Percentiles rank a stretch among this genome's conserved stretches.
Evolutionary conservation across 495 filamentous ascomycete genomes (phyloP).

Genomic region (Viridothelium virens): DNA sequence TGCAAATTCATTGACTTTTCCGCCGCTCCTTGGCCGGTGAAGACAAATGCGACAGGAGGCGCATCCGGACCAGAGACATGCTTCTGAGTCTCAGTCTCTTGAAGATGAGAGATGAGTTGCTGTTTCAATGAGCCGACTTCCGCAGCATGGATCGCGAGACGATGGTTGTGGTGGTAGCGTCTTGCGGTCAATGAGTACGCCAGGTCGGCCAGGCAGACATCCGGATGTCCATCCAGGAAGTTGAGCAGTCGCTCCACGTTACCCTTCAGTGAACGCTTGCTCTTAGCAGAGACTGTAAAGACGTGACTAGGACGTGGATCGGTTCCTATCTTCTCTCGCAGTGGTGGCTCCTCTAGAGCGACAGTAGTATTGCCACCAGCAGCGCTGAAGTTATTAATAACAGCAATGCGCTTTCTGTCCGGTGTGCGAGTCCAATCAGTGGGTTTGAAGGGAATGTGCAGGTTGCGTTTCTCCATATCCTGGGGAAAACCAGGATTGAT

Average conservation of each 20-base stretch:
- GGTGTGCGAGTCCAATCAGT: not conserved
- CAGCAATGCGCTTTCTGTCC: constrained; percentile 39
- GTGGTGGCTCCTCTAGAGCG: constrained; percentile 51
- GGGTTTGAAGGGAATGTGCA: constrained; percentile 33
- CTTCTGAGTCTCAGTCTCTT: not conserved
- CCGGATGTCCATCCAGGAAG: constrained; percentile 44
- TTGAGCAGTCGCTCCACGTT: constrained; percentile 28
- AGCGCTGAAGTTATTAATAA: constrained; percentile 63
- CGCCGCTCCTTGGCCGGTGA: constrained; percentile 21
- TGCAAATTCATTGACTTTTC: constrained; percentile 11
- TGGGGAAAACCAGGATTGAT: constrained; percentile 38
- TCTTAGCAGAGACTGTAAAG: constrained; percentile 52
- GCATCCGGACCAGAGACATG: not conserved
- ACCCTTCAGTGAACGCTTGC: constrained; percentile 25
- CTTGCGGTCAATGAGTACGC: constrained; percentile 79
- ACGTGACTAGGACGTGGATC: constrained; percentile 49
- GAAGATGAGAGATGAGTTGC: constrained; percentile 44
- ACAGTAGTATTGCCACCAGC: constrained; percentile 49
- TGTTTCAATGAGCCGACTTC: constrained; percentile 42
- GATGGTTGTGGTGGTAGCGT: constrained; percentile 58
- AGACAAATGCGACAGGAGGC: constrained; percentile 15
- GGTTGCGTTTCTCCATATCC: constrained; percentile 27
- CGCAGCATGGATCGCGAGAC: too few relatives aligned
- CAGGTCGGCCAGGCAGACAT: constrained; percentile 43
- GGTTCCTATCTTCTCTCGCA: constrained; percentile 17